A percentile compares a stretch with the other conserved stretches of the same genome.
phyloP scores from a whole-genome alignment of 805 yeast species.

The Schizosaccharomyces osmophilus region DNA sequence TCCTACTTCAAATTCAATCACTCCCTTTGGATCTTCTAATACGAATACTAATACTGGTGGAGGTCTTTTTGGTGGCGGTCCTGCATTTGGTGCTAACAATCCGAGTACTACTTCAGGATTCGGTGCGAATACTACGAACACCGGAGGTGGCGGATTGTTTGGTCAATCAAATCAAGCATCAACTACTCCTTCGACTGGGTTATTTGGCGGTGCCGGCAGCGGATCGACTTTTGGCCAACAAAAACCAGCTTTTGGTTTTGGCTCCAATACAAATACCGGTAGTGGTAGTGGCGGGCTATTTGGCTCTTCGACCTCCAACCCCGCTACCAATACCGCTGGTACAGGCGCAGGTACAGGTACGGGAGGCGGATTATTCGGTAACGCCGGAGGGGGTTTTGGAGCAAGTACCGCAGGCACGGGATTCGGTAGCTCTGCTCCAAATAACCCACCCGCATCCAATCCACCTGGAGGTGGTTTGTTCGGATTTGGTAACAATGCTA shows the following conservation, averaged over 20 bases:
- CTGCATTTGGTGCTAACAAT: slow-evolving; percentile 11
- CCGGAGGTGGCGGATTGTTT: slow-evolving; percentile 4
- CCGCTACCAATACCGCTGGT: slow-evolving; percentile 5
- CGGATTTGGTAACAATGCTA: not conserved
- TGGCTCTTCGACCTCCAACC: slow-evolving; percentile 12
- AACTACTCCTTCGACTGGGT: slow-evolving; percentile 6
- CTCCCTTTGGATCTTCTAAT: slow-evolving; percentile 8
- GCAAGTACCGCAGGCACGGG: not conserved
- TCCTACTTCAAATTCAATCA: slow-evolving; percentile 3
- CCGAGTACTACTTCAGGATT: not conserved
- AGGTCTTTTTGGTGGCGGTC: slow-evolving; percentile 8
- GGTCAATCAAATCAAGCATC: slow-evolving; percentile 11
- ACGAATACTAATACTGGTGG: slow-evolving; percentile 4
- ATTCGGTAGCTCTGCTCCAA: not conserved
- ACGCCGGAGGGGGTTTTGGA: not conserved
- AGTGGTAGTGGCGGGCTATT: slow-evolving; percentile 7
- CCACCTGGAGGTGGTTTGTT: not conserved
- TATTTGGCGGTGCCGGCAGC: slow-evolving; percentile 4
- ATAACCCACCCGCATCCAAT: not conserved
- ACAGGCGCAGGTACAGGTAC: not conserved
- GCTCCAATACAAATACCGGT: slow-evolving; percentile 1
- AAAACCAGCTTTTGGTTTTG: slow-evolving; percentile 6
- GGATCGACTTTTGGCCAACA: not conserved
- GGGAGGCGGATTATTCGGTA: not conserved
- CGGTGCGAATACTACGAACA: not conserved